Evolutionary conservation across 331 rosid species (phyloP), one percentile per base, ranked within the genome.

Genomic region (Erythrophleum ivorense): DNA sequence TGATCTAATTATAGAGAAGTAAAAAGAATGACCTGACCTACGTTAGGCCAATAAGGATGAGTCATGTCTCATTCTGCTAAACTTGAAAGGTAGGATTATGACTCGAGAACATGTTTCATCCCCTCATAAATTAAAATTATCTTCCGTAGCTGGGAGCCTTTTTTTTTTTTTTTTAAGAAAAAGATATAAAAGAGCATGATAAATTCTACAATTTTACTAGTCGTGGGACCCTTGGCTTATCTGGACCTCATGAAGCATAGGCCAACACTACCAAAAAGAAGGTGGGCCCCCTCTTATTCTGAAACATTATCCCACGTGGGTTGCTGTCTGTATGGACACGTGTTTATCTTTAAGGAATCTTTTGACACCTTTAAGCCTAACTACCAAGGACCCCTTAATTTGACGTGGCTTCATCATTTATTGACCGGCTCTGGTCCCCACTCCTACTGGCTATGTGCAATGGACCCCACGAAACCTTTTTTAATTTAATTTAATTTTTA

Each of bases 361-460:
- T 74, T 64, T 29, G 34, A 45, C 34, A 29, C 58, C 75, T 67
- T 76, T 66, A 79, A 60, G 83, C 75, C 83, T 66, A 81, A 65
- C 80, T 15, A 78, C 71, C 64, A 21, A 24, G 76, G 77, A 63
- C 60, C 72, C 66, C 76, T 71, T 55, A 24, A 62, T 9, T 78
- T 83, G 83, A 83, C 75, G 76, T 38, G 80, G 82, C 43, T 65
- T 59, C 86, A 80, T 81, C 84, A 74, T 85, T 86, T 29, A 82
- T 87, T 84, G 91, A 82, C 90, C 87, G 59, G 38, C 54, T n/a
- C 43, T 58, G 90, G 86, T 14, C 49, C 90, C 89, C 81, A 68
- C 81, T 46, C 54, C 43, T 58, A 9, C 78, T 19, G 29, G 36
- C 81, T 46, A 59, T 80, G 84, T 75, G 29, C 40, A 1, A 77